These are phyloP conservation scores for Mortierella sp. DNA, from an alignment of 371 early-diverging fungal genomes.

Conservation along the genomic window DNA sequence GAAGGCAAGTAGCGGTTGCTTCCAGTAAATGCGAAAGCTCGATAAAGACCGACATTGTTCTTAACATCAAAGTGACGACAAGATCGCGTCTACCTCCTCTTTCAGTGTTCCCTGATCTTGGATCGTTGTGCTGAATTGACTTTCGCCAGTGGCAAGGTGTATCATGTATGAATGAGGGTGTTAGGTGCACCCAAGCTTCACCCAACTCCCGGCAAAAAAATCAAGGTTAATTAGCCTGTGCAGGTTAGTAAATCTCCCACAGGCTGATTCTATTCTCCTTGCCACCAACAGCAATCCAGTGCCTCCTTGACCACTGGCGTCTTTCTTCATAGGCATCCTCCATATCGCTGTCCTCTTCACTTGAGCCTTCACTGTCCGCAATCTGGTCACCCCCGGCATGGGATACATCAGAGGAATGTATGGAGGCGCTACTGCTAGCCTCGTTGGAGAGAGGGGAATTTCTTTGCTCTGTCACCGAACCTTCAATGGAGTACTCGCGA, in stretches of 20 bases:
- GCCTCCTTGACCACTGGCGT: constrained; percentile 22
- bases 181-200: too few species aligned
- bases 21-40: constrained; percentile 9
- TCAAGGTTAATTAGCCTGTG: too few species aligned
- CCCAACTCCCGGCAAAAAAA: neutral
- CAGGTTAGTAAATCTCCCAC: constrained; percentile 47
- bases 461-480: neutral
- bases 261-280: constrained; percentile 48
- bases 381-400: neutral
- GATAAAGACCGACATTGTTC: constrained; percentile 12
- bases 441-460: neutral
- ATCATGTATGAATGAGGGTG: neutral
- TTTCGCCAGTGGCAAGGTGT: too few species aligned
- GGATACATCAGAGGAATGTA: neutral
- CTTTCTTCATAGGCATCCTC: constrained; percentile 21
- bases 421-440: neutral
- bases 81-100: too few species aligned
- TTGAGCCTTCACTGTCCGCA: neutral
- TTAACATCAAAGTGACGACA: too few species aligned
- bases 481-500: neutral
- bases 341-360: constrained; percentile 19
- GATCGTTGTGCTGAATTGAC: too few species aligned
- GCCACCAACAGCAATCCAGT: constrained; percentile 47
- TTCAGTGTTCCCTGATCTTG: too few species aligned
- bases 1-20: neutral